Percentiles rank a stretch among this genome's conserved stretches.
Evolutionary conservation across 257 asterid species (phyloP).

Genomic region (Ilex aquifolium): DNA sequence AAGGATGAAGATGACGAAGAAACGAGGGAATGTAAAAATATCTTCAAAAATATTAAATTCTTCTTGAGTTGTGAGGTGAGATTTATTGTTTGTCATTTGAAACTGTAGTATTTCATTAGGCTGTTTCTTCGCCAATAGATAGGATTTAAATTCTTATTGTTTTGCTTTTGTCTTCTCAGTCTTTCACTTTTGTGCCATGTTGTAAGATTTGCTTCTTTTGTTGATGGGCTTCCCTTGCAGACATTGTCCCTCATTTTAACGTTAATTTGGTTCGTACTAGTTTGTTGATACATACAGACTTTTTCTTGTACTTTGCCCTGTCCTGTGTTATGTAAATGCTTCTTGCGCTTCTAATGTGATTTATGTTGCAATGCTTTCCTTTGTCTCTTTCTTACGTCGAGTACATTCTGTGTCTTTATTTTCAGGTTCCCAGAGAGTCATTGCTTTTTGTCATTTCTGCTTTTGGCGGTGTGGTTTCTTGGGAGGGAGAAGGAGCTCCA

Average conservation of each 20-base stretch:
- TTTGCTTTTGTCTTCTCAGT: too few relatives aligned
- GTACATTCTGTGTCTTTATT: conserved; percentile 9
- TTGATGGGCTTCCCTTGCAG: too few relatives aligned
- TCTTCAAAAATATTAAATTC: conserved; percentile 67
- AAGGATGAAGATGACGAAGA: conserved; percentile 75
- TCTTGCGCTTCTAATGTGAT: neutral
- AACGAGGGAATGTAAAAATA: conserved; percentile 60
- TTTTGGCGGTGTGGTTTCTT: too few relatives aligned
- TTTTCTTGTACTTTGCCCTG: too few relatives aligned
- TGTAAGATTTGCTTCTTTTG: neutral
- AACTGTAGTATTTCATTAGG: too few relatives aligned
- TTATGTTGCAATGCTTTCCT: neutral
- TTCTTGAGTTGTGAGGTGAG: conserved; percentile 93
- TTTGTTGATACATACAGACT: too few relatives aligned
- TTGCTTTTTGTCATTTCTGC: conserved; percentile 80
- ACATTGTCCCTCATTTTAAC: too few relatives aligned
- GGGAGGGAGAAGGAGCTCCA: conserved; percentile 99
- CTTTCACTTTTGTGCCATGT: neutral
- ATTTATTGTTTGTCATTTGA: neutral
- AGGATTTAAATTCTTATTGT: too few relatives aligned
- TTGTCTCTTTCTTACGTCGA: too few relatives aligned
- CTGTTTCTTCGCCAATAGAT: too few relatives aligned
- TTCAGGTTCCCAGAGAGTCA: conserved; percentile 90
- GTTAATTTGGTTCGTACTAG: too few relatives aligned
- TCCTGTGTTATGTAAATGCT: neutral